These are phyloP conservation scores for Solanum chiquidenum DNA, from an alignment of 257 asterid species.

Conservation along the genomic window DNA sequence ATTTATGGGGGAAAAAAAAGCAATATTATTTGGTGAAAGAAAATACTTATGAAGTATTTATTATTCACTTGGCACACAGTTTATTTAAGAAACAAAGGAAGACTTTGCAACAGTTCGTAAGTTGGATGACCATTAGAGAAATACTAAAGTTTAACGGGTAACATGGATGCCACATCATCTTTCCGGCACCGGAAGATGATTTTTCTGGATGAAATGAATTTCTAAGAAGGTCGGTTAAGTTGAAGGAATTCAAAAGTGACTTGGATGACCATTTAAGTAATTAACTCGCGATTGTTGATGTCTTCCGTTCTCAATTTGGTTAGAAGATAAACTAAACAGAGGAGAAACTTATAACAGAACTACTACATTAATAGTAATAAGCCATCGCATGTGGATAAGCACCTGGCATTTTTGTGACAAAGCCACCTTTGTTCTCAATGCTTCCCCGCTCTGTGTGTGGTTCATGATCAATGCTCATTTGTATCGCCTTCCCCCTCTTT, in stretches of 20 bases:
- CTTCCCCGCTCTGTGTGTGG: constrained; percentile 76
- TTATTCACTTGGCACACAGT: not conserved
- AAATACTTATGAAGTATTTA: not conserved
- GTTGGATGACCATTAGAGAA: not conserved
- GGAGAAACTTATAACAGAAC: not conserved
- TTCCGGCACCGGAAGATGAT: not conserved
- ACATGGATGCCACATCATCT: not conserved
- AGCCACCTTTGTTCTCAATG: constrained; percentile 81
- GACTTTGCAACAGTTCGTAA: not conserved
- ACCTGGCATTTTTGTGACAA: constrained; percentile 98
- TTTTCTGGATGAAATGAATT: not conserved
- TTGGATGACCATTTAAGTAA: not conserved
- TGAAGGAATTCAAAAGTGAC: not conserved
- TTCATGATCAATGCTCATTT: constrained; percentile 82
- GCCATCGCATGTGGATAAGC: not conserved
- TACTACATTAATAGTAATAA: not conserved
- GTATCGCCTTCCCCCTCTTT: constrained; percentile 72
- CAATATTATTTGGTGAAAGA: not conserved
- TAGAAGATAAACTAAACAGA: not conserved
- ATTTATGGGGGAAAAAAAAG: not conserved
- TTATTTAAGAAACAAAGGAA: not conserved
- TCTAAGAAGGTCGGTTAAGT: not conserved
- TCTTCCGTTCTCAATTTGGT: not conserved
- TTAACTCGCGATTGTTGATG: not conserved
- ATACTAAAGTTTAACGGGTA: not conserved